Base-by-base conservation (phyloP, 345 rosid genomes). In the Kernera saxatilis region DNA sequence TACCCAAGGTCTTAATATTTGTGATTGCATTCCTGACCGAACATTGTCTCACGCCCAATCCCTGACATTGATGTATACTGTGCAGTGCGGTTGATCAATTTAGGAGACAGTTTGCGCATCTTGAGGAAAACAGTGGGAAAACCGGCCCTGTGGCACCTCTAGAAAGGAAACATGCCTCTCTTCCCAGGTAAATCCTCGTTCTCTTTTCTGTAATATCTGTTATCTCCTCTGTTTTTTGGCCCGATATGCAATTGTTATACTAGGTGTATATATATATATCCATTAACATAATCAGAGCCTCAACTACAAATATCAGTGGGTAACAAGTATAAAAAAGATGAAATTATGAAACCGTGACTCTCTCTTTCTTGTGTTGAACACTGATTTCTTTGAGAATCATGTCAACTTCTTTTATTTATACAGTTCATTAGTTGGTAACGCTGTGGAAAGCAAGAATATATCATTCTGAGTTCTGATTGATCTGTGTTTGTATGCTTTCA, bases 61-160 rank as follows among this genome's bases (percentile, higher is more conserved):
- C 9, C 67, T 78, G 46, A 78, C 75, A 49, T 75, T 45, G 10
- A 41, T 58, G 8, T 37, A 55, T 74, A 32, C 63, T 50, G 52
- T 81, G 53, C 88, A 93, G 98, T 77, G 98, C 91, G 14, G 85
- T 93, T 52, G 97, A 93, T 82, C 97, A 91, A 67, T 93, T 93
- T 70, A 82, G 85, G 75, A 93, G 86, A 83, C 98, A 91, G 77
- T 91, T 93, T 83, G 88, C 94, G 0, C 87, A 85, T 82, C 94
- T 93, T 3, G 98, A 91, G 78, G 98, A 93, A 72, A 87, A 85
- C 55, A 79, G 81, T 15, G 96, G 93, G 21, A 90, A 90, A 80
- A 83, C 79, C 41, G 89, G 78, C 52, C 88, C 89, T 14, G 88
- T 80, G 15, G 64, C 87, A 35, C 96, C 96, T 18, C 86, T 81